Evolutionary conservation across 176 grass and related monocot species (phyloP), one percentile per base, ranked within the genome.

Genomic region (Cenchrus purpureus): DNA sequence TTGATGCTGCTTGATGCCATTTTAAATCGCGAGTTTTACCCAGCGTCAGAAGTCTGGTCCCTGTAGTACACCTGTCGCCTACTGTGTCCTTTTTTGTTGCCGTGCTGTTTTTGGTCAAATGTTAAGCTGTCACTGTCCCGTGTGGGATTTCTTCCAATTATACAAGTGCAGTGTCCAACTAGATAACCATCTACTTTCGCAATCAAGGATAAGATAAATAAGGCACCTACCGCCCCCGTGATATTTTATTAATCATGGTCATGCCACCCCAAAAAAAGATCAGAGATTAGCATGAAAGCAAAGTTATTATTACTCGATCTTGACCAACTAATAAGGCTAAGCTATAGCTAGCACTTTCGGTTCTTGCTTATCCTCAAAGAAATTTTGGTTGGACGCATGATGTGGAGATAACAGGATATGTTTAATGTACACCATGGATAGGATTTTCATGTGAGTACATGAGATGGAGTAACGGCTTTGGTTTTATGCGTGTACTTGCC

Each of bases 341-440:
- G 50, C 31, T 60, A 37, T 68, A 53, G 7, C 82, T 68, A 53
- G 5, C 76, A 60, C 82, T 28, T 79, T 72, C 55, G 68, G 82
- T 71, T 78, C 67, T 83, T 86, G 60, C 88, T 91, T 91, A 84
- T 88, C 86, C 67, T 9, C 56, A 64, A 86, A 89, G 83, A 79
- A 83, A 89, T 25, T 64, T n/a, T 70, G 65, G 66, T 44, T 61
- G 10, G 34, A 60, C 17, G 17, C 46, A 52, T 31, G 71, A 55
- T 44, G 65, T 53, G 17, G 48, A 25, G 16, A 67, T 53, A 62
- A 78, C 37, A 78, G 7, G 1, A 28, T 49, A 63, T 64, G 17
- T 49, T 16, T 44, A 62, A 14, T 46, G 20, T 78, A 60, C 19
- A 63, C 57, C 7, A 45, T 15, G 56, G 75, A 61, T 76, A 58